Base-by-base conservation (phyloP, 768 basidiomycete genomes). In the Tulasnella sp. region DNA sequence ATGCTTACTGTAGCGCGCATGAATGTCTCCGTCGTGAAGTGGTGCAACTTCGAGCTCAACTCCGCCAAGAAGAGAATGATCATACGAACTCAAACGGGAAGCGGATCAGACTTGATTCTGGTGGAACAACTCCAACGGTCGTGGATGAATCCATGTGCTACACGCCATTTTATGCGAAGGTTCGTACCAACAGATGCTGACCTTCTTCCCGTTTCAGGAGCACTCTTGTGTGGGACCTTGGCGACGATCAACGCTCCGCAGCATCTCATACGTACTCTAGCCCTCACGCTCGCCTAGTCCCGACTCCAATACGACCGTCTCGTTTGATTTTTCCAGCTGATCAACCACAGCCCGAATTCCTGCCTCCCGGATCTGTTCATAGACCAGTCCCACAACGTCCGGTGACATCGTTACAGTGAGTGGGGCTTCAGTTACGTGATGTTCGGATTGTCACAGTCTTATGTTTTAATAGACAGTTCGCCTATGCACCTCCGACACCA, bases 241-340 rank as follows among this genome's bases (percentile, higher is more conserved):
- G 62, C 8, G 27, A 19, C 19, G 36, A 44, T 8, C 34, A 9
- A 34, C n/a, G 4, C 19, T 73, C 44, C 18, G 27, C 27, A 34
- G 27, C 62, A 46, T 72, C n/a, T 74, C 71, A 72, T 44, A 72
- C 62, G 9, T 5, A 3, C 58, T 68, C 85, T 0, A 83, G 81
- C 71, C 92, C 93, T 1, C 91, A 93, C 42, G 89, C 27, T 68
- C 62, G 88, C 79, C 90, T 91, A 44, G 85, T 87, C 27, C 82
- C 84, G 3, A 90, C 89, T 1, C 91, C 92, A 24, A 79, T 89
- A 16, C 91, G 88, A 27, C 92, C 92, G 36, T 85, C 89, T 81
- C 86, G 94, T 83, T 87, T 94, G 46, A 94, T 93, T 3, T 86
- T 94, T 31, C 91, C 91, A 24, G 89, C 87, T 18, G 88, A 88